A percentile compares a stretch with the other conserved stretches of the same genome.
These are phyloP conservation scores for Rasamsonia emersonii DNA, from an alignment of 2,329 filamentous ascomycete genomes.

Conservation along the genomic window DNA sequence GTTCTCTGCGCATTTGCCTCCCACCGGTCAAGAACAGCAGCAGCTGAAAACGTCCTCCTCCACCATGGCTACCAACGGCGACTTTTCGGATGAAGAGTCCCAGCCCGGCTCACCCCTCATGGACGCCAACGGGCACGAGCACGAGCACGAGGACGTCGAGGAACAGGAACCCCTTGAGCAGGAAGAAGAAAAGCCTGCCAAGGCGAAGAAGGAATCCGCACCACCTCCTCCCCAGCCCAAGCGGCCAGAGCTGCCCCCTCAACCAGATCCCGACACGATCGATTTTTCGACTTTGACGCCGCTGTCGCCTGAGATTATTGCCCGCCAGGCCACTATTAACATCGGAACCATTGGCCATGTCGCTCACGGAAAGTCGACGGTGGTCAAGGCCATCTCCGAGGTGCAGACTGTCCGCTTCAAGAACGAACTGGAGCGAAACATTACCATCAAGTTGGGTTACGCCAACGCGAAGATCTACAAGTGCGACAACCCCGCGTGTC, in stretches of 20 bases:
- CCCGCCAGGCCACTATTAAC: slow-evolving; percentile 96
- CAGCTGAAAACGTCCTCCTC: too few relatives aligned
- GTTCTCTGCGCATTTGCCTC: too few relatives aligned
- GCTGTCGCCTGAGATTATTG: slow-evolving; percentile 92
- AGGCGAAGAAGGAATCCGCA: slow-evolving; percentile 61
- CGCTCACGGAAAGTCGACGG: slow-evolving; percentile 97
- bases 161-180: slow-evolving; percentile 61
- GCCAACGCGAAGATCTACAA: slow-evolving; percentile 99
- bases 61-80: slow-evolving; percentile 50
- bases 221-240: slow-evolving; percentile 48
- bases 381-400: slow-evolving; percentile 97
- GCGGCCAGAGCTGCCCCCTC: slow-evolving; percentile 66
- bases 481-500: slow-evolving; percentile 87
- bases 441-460: slow-evolving; percentile 99
- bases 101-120: slow-evolving; percentile 47
- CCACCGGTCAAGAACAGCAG: too few relatives aligned
- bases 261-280: slow-evolving; percentile 85
- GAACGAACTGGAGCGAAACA: slow-evolving; percentile 98
- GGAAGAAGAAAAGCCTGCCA: slow-evolving; percentile 64
- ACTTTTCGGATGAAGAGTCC: slow-evolving; percentile 47
- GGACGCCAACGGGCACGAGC: slow-evolving; percentile 52
- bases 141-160: slow-evolving; percentile 65
- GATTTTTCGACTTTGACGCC: slow-evolving; percentile 74
- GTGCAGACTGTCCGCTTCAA: slow-evolving; percentile 99
- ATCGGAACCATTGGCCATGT: slow-evolving; percentile 98